Conservation (phyloP, 202 grass and related monocot species). For the Dendrocalamus latiflorus region DNA sequence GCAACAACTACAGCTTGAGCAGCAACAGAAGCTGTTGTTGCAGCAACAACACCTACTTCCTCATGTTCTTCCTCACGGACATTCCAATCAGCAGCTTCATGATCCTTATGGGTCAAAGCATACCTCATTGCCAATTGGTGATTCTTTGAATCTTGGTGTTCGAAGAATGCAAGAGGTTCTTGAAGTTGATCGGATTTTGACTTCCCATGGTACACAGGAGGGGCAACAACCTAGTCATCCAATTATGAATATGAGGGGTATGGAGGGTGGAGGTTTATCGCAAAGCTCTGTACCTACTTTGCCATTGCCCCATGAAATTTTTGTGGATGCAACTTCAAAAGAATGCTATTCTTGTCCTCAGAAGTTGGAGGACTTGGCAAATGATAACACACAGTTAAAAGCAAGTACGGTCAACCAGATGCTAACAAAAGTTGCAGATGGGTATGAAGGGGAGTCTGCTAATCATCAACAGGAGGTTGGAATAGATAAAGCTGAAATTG, state of each 20-base stretch:
- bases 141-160: slow-evolving; percentile 46
- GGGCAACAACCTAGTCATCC: slow-evolving; percentile 39
- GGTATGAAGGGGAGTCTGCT: background rate
- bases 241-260: slow-evolving; percentile 36
- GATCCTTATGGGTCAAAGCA: slow-evolving; percentile 46
- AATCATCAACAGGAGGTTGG: slow-evolving; percentile 10
- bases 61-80: slow-evolving; percentile 41
- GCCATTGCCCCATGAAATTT: slow-evolving; percentile 50
- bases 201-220: slow-evolving; percentile 20
- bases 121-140: slow-evolving; percentile 33
- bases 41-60: slow-evolving; percentile 72
- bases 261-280: slow-evolving; percentile 24
- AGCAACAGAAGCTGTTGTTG: slow-evolving; percentile 62
- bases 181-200: slow-evolving; percentile 44
- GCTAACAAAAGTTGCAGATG: slow-evolving; percentile 17
- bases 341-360: slow-evolving; percentile 33
- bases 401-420: slow-evolving; percentile 16
- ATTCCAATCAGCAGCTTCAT: slow-evolving; percentile 48
- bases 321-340: slow-evolving; percentile 39
- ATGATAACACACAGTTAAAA: slow-evolving; percentile 1
- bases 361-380: slow-evolving; percentile 22
- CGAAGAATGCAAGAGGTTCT: slow-evolving; percentile 49
- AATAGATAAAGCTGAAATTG: slow-evolving; percentile 16
- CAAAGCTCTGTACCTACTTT: slow-evolving; percentile 31
- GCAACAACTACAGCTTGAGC: slow-evolving; percentile 60